phyloP scores from a whole-genome alignment of 768 basidiomycete species.

The Mycena leptocephala region DNA sequence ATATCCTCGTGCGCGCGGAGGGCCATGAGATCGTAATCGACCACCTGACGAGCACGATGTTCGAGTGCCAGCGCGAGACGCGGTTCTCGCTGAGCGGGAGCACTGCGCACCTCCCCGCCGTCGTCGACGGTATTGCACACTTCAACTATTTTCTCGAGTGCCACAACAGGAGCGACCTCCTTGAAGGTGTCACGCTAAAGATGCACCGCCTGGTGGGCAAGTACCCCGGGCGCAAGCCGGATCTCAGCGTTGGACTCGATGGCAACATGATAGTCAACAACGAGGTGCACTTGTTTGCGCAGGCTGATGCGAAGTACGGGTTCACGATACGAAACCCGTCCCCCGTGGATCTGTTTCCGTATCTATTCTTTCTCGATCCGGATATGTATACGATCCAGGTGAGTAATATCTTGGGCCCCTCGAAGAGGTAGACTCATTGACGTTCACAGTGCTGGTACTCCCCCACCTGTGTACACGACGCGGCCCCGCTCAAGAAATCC shows the following conservation, averaged over 20 bases:
- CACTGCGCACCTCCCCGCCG: background rate
- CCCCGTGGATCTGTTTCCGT: background rate
- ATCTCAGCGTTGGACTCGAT: background rate
- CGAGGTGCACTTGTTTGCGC: background rate
- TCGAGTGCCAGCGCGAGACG: background rate
- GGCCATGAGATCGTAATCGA: background rate
- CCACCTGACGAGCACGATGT: background rate
- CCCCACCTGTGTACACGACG: background rate
- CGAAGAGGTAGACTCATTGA: background rate
- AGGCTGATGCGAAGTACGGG: background rate
- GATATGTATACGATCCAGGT: background rate
- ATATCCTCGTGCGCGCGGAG: background rate
- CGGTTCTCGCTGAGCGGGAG: background rate
- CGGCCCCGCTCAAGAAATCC: background rate
- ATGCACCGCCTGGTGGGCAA: background rate
- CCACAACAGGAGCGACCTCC: background rate
- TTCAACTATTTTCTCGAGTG: background rate
- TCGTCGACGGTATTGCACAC: background rate
- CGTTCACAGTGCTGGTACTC: background rate
- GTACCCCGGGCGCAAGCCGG: background rate
- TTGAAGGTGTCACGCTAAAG: background rate
- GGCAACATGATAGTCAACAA: constrained; percentile 3
- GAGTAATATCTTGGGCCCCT: background rate
- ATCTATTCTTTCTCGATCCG: constrained; percentile 18
- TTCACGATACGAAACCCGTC: constrained; percentile 1